Base-by-base conservation (phyloP, 306 rosid genomes). In the Canavalia gladiata region DNA sequence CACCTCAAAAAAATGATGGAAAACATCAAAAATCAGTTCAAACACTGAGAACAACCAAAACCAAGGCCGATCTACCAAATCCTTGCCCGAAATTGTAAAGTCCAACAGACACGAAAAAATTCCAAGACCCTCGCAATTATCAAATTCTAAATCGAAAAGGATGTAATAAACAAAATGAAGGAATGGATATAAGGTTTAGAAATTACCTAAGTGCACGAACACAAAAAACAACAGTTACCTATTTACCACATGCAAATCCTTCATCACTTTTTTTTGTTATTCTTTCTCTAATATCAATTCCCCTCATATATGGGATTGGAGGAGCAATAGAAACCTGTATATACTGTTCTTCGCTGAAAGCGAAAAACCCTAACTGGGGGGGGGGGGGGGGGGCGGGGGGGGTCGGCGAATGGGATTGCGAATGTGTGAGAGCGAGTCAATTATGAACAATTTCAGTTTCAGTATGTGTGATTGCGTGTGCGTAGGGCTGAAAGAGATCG, bases 51-150 rank as follows among this genome's bases (percentile, higher is more conserved):
- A 43, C 64, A 63, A 64, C 54, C 56, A 71, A 72, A 60, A 41
- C 8, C 47, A 56, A 18, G 2, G 76, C 81, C 76, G 90, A 87
- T 87, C 87, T 75, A 64, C 13, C 30, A 28, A 73, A 72, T 79
- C 34, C 60, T 62, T 58, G 47, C 37, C 74, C 54, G 1, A 31
- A 76, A 71, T 47, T 7, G 6, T 9, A 45, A 59, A 67, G 55
- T 65, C 74, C 59, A 74, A 57, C 4, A 42, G 1, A 31, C 42
- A 49, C 8, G 1, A 18, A 34, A 49, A 47, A 37, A 34, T 2
- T 47, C 8, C 25, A 4, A 41, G 56, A 73, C 78, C 30, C 45
- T 49, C 5, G 4, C 51, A 35, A 6, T 7, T 35, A 54, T 18
- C 4, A 73, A 54, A 73, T 39, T 55, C 28, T 12, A 41, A 71